phyloP scores from a whole-genome alignment of 1,284 basidiomycete genomes.

The Lentinus polychrous region DNA sequence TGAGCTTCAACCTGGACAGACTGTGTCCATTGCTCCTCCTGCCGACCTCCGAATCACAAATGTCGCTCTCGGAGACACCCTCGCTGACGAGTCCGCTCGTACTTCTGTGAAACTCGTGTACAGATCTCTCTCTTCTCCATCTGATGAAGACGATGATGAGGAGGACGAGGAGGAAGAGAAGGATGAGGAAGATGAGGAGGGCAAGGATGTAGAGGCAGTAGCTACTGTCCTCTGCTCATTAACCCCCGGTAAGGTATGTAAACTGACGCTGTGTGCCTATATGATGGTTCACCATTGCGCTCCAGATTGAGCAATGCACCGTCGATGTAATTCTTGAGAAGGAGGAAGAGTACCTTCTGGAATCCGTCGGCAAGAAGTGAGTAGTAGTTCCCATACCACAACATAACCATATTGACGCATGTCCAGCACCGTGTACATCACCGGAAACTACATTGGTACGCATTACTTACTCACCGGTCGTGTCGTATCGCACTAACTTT shows the following conservation, averaged over 20 bases:
- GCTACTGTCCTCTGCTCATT: conserved; percentile 61
- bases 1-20: conserved; percentile 55
- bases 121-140: conserved; percentile 20
- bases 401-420: conserved; percentile 6
- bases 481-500: background rate
- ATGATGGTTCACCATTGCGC: background rate
- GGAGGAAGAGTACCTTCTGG: conserved; percentile 65
- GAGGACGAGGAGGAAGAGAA: conserved; percentile 47
- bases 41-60: conserved; percentile 81
- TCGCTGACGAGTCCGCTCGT: conserved; percentile 58
- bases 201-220: conserved; percentile 24
- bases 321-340: conserved; percentile 74
- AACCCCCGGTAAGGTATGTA: conserved; percentile 65
- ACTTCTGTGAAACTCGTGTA: conserved; percentile 80
- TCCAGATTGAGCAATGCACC: conserved; percentile 73
- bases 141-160: conserved; percentile 31
- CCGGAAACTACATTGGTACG: conserved; percentile 86
- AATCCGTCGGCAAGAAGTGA: conserved; percentile 83
- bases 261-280: background rate
- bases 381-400: conserved; percentile 14
- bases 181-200: conserved; percentile 32
- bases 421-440: conserved; percentile 72
- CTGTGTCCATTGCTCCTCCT: conserved; percentile 54
- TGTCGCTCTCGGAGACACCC: conserved; percentile 71
- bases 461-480: background rate